Conservation (phyloP, 257 asterid species). For the Linaria vulgaris region DNA sequence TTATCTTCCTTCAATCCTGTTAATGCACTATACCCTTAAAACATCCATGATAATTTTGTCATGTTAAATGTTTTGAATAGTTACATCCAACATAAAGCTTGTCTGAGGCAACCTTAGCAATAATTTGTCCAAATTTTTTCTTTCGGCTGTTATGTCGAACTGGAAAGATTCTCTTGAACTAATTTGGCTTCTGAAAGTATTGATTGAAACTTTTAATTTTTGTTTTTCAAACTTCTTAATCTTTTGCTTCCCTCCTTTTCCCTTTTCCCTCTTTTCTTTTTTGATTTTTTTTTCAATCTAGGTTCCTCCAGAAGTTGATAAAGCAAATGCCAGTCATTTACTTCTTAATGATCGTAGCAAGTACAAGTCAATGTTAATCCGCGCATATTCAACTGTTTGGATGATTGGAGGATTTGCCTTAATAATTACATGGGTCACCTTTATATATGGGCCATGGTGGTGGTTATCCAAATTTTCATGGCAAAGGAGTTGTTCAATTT, state of each 20-base stretch:
- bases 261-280: conserved; percentile 20
- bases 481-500: conserved; percentile 86
- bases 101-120: neutral
- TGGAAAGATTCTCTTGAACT: neutral
- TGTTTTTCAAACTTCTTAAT: conserved; percentile 18
- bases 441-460: conserved; percentile 91
- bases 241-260: no score
- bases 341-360: conserved; percentile 81
- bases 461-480: conserved; percentile 89
- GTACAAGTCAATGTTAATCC: conserved; percentile 90
- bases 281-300: conserved; percentile 31
- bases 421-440: conserved; percentile 95
- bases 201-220: neutral
- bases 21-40: conserved; percentile 9
- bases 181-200: conserved; percentile 11
- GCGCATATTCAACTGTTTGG: conserved; percentile 83
- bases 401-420: conserved; percentile 91
- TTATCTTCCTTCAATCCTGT: conserved; percentile 17
- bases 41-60: neutral
- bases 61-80: conserved; percentile 5
- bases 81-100: conserved; percentile 1
- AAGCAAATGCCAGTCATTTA: conserved; percentile 53
- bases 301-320: conserved; percentile 65
- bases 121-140: neutral
- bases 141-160: neutral